Evolutionary conservation across 148 eudicot species (phyloP).

Genomic region (Nyssa sinensis): DNA sequence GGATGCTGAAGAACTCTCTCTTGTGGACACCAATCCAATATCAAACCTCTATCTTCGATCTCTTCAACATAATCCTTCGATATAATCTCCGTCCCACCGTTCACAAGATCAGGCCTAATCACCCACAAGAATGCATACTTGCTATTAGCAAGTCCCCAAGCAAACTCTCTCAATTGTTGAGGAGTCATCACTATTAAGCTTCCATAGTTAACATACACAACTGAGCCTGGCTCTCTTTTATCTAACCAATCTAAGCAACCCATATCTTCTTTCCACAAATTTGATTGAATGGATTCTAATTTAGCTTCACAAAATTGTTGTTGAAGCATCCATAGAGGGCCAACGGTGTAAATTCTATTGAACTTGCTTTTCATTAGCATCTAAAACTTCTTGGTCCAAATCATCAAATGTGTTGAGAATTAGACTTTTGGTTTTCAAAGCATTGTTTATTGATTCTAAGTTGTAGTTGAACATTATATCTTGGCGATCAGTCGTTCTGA

Average conservation of each 20-base stretch:
- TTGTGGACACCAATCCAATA: constrained; percentile 29
- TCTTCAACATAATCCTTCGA: constrained; percentile 17
- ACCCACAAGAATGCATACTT: constrained; percentile 26
- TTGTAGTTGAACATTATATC: constrained; percentile 25
- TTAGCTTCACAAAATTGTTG: constrained; percentile 1
- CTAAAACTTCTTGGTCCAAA: constrained; percentile 19
- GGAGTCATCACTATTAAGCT: constrained; percentile 16
- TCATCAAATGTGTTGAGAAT: constrained; percentile 28
- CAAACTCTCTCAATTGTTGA: constrained; percentile 26
- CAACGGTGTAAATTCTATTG: constrained; percentile 8
- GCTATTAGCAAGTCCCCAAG: constrained; percentile 32
- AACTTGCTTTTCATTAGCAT: constrained; percentile 7
- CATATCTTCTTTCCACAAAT: constrained; percentile 42
- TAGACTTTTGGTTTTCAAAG: neutral
- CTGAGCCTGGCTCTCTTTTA: constrained; percentile 20
- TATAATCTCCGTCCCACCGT: constrained; percentile 11
- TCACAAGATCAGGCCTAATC: constrained; percentile 26
- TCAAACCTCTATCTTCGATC: constrained; percentile 13
- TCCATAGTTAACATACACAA: constrained; percentile 32
- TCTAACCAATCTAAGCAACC: constrained; percentile 51
- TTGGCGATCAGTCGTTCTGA: constrained; percentile 6
- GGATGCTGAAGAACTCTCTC: constrained; percentile 21
- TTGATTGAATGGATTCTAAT: constrained; percentile 15
- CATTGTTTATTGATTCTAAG: constrained; percentile 9
- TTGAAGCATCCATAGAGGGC: constrained; percentile 14